Evolutionary conservation across 2,329 filamentous ascomycete species (phyloP).

Genomic region (Hortaea werneckii): DNA sequence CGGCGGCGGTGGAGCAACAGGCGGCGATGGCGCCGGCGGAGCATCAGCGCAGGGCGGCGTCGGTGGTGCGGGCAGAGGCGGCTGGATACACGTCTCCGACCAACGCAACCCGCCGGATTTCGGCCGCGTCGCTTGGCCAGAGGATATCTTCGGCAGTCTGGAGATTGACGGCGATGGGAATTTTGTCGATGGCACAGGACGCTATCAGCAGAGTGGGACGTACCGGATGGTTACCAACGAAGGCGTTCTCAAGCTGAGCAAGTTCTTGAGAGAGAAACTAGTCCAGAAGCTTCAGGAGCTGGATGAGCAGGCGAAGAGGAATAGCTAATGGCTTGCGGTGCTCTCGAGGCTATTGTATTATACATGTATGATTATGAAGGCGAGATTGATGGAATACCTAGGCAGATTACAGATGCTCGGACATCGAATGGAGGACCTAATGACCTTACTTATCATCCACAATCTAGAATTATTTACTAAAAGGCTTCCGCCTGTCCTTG

Average conservation of each 20-base stretch:
- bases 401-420: too few species aligned
- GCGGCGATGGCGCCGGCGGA: constrained; percentile 42
- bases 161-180: constrained; percentile 49
- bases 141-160: constrained; percentile 56
- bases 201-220: constrained; percentile 53
- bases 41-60: constrained; percentile 49
- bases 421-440: too few species aligned
- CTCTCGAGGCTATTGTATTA: too few species aligned
- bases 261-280: constrained; percentile 24
- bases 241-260: constrained; percentile 38
- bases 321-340: constrained; percentile 1
- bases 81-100: constrained; percentile 55
- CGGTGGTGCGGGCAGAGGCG: constrained; percentile 48
- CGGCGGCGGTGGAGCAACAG: constrained; percentile 30
- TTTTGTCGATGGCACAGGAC: constrained; percentile 47
- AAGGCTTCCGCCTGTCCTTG: too few species aligned
- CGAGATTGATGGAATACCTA: too few species aligned
- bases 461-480: too few species aligned
- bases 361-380: too few species aligned
- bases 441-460: too few species aligned
- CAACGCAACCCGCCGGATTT: constrained; percentile 50
- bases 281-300: constrained; percentile 24
- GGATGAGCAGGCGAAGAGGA: constrained; percentile 19
- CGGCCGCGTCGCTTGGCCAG: constrained; percentile 54
- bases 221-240: constrained; percentile 51